phyloP scores from a whole-genome alignment of 164 flowering plant genomes.

The Berberis vulgaris region DNA sequence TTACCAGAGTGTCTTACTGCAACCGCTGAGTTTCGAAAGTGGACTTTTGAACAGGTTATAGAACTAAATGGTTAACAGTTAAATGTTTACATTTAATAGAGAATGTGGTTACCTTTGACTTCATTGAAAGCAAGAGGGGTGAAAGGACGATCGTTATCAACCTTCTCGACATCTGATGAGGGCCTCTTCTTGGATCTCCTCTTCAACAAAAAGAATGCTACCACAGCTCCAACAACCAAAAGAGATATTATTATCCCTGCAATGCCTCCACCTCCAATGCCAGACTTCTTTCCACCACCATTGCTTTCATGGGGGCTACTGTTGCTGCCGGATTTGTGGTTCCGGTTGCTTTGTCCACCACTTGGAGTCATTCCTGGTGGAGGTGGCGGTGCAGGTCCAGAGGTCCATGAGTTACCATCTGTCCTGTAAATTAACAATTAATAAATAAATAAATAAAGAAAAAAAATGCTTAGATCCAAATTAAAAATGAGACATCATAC shows the following conservation, averaged over 20 bases:
- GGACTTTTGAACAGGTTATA: too few species aligned
- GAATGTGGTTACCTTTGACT: constrained; percentile 42
- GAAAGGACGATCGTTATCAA: constrained; percentile 51
- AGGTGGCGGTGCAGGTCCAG: constrained; percentile 89
- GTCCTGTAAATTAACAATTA: constrained; percentile 25
- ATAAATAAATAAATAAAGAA: too few species aligned
- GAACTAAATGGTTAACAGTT: background rate
- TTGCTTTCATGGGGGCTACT: constrained; percentile 23
- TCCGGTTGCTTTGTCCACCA: constrained; percentile 18
- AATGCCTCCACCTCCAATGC: constrained; percentile 68
- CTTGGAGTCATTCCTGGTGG: constrained; percentile 83
- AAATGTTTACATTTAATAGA: background rate
- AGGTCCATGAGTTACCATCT: constrained; percentile 57
- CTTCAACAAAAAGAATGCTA: constrained; percentile 68
- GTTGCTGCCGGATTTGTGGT: constrained; percentile 31
- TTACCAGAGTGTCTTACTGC: too few species aligned
- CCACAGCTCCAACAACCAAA: constrained; percentile 63
- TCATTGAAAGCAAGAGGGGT: constrained; percentile 55
- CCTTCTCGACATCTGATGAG: constrained; percentile 58
- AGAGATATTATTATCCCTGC: constrained; percentile 83
- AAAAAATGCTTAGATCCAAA: too few species aligned
- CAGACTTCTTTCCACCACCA: constrained; percentile 54
- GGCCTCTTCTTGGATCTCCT: constrained; percentile 43
- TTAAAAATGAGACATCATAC: too few species aligned
- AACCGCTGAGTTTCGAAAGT: too few species aligned